Evolutionary conservation across 2,329 filamentous ascomycete genomes (phyloP).

Genomic region (Colletotrichum truncatum): DNA sequence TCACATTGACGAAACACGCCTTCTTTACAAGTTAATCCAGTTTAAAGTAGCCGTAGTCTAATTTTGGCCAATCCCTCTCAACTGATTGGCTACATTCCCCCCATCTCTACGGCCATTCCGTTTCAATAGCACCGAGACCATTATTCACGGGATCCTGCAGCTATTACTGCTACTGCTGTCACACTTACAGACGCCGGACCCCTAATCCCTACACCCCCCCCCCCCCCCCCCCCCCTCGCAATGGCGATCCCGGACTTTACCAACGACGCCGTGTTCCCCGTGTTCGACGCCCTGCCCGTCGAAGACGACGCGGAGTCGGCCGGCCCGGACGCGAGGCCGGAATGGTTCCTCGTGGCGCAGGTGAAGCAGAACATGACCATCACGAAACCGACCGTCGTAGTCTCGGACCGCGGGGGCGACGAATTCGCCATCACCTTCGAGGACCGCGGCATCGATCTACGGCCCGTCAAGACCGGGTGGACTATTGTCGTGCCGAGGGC

Average conservation of each 20-base stretch:
- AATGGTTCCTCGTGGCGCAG: slow-evolving; percentile 52
- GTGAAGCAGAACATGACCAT: slow-evolving; percentile 58
- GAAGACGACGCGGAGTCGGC: slow-evolving; percentile 3
- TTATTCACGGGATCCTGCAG: too few species aligned
- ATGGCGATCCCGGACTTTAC: slow-evolving; percentile 42
- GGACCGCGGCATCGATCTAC: slow-evolving; percentile 44
- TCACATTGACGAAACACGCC: background rate
- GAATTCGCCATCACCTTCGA: slow-evolving; percentile 58
- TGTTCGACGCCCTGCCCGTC: slow-evolving; percentile 41
- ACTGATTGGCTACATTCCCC: too few species aligned
- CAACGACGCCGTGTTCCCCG: slow-evolving; percentile 43
- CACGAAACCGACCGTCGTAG: slow-evolving; percentile 58
- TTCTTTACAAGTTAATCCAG: background rate
- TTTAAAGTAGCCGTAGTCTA: background rate
- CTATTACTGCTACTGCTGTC: too few species aligned
- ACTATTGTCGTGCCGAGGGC: slow-evolving; percentile 49
- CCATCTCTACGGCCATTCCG: background rate
- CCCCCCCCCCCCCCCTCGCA: background rate
- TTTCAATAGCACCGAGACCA: slow-evolving; percentile 2
- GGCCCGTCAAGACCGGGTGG: slow-evolving; percentile 49
- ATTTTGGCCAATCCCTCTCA: background rate
- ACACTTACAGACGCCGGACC: background rate
- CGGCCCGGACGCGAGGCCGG: slow-evolving; percentile 31
- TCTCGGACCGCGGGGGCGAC: slow-evolving; percentile 46
- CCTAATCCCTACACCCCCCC: background rate